These are phyloP conservation scores for Syzygium grande DNA, from an alignment of 345 rosid species.

Conservation along the genomic window DNA sequence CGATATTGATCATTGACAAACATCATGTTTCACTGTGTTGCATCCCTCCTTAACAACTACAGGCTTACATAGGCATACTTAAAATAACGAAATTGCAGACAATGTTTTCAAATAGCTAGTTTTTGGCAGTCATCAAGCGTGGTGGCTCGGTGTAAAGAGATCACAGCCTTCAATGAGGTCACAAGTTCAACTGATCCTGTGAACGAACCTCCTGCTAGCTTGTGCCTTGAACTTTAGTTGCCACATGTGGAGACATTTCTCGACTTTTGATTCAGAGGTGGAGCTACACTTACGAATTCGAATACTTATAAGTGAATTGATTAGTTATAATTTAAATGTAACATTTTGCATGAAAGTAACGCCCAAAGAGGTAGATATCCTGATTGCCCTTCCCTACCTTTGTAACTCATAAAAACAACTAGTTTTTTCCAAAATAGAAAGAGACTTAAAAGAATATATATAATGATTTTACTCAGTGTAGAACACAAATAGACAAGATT, in stretches of 20 bases:
- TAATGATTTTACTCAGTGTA: not conserved
- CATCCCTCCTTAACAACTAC: too few relatives aligned
- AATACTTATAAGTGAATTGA: not conserved
- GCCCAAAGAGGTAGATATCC: not conserved
- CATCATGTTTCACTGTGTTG: too few relatives aligned
- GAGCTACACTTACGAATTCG: not conserved
- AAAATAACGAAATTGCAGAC: too few relatives aligned
- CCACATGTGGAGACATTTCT: not conserved
- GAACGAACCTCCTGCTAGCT: not conserved
- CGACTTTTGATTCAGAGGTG: accelerated
- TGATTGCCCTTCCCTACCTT: not conserved
- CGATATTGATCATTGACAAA: too few relatives aligned
- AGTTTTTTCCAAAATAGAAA: not conserved
- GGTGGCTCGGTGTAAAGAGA: not conserved
- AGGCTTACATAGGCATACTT: too few relatives aligned
- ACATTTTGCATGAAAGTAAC: not conserved
- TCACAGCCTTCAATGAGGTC: not conserved
- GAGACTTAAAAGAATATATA: not conserved
- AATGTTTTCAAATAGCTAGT: not conserved
- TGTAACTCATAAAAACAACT: not conserved
- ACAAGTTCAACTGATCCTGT: too few relatives aligned
- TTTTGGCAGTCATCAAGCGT: not conserved
- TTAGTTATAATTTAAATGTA: not conserved
- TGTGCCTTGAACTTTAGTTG: not conserved
- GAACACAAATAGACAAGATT: not conserved